phyloP scores from a whole-genome alignment of 805 yeast genomes.

The Candida oleophila region DNA sequence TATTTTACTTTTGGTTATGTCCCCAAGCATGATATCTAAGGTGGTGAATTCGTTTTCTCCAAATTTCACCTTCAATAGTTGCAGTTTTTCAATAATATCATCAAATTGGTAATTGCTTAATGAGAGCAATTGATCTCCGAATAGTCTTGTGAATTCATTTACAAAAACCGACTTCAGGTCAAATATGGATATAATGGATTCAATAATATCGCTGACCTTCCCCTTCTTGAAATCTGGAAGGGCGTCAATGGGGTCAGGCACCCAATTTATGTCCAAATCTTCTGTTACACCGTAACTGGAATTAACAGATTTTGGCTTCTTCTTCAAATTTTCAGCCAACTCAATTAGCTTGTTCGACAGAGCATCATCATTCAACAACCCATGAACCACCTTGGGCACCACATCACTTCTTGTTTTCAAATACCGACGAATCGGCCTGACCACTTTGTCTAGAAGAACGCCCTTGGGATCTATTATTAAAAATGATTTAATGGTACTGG shows the following conservation, averaged over 20 bases:
- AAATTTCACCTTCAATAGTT: conserved; percentile 58
- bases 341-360: conserved; percentile 46
- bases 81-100: conserved; percentile 43
- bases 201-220: conserved; percentile 64
- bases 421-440: conserved; percentile 71
- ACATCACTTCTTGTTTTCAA: conserved; percentile 75
- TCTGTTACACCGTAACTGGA: conserved; percentile 18
- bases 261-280: conserved; percentile 60
- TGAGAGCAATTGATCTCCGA: conserved; percentile 56
- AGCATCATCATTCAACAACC: conserved; percentile 50
- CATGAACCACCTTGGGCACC: conserved; percentile 64
- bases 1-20: conserved; percentile 55
- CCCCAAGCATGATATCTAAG: conserved; percentile 82
- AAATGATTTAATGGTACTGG: conserved; percentile 70
- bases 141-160: conserved; percentile 58
- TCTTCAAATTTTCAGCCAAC: conserved; percentile 52
- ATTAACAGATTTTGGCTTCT: conserved; percentile 2
- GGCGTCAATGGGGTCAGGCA: conserved; percentile 87
- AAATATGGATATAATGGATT: conserved; percentile 67
- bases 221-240: conserved; percentile 75
- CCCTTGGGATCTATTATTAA: conserved; percentile 83
- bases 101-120: conserved; percentile 38
- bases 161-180: conserved; percentile 68
- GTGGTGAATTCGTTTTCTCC: conserved; percentile 65
- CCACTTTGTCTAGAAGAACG: conserved; percentile 73